Conservation (phyloP, 345 rosid species). For the Sonneratia alba region DNA sequence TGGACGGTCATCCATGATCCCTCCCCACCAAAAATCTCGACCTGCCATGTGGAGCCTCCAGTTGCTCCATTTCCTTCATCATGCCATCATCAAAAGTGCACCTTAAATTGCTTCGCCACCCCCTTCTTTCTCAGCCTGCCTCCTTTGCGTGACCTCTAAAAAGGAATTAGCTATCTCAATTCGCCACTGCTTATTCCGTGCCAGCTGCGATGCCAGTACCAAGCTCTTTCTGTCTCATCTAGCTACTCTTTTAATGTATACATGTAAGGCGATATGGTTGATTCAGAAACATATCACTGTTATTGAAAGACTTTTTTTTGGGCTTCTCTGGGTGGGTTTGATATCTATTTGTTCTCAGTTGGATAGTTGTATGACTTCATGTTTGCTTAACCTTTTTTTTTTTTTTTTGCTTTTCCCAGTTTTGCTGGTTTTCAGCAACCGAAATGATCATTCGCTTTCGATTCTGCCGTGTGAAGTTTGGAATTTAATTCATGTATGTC, state of each 20-base stretch:
- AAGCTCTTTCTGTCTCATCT: background rate
- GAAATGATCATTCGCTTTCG: too few species aligned
- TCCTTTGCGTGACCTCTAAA: conserved; percentile 11
- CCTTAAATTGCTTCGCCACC: background rate
- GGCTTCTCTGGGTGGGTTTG: background rate
- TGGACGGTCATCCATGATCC: too few species aligned
- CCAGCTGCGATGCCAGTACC: background rate
- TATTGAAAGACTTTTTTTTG: background rate
- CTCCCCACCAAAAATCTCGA: too few species aligned
- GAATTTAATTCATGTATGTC: background rate
- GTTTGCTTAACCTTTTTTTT: background rate
- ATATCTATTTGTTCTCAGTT: background rate
- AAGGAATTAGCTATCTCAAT: background rate
- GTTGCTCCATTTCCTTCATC: too few species aligned
- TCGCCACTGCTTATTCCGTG: background rate
- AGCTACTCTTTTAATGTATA: background rate
- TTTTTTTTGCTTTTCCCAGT: too few species aligned
- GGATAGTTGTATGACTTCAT: background rate
- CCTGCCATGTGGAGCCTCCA: too few species aligned
- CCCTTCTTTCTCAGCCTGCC: background rate
- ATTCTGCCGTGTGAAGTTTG: too few species aligned
- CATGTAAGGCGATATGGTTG: background rate
- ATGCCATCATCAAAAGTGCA: too few species aligned
- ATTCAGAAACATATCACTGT: background rate
- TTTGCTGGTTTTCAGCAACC: too few species aligned